Conservation (phyloP, 768 basidiomycete species). For the Lactarius indigo region DNA sequence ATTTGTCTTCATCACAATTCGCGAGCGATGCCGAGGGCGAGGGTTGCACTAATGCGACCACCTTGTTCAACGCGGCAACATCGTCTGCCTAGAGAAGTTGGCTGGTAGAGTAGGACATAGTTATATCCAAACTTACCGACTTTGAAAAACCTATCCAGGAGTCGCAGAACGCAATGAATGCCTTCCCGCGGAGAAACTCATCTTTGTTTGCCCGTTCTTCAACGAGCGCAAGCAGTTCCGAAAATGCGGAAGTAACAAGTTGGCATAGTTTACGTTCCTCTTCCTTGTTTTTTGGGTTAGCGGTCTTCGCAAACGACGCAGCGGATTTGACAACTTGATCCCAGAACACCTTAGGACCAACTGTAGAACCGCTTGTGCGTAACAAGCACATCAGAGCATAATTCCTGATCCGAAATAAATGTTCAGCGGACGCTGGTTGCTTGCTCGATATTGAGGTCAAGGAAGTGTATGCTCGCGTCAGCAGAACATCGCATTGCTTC, state of each 20-base stretch:
- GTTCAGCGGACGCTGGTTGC: slow-evolving; percentile 25
- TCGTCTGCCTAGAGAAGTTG: slow-evolving; percentile 42
- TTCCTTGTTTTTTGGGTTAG: slow-evolving; percentile 4
- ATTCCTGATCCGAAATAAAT: slow-evolving; percentile 39
- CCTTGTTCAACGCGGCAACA: slow-evolving; percentile 29
- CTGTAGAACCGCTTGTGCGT: slow-evolving; percentile 43
- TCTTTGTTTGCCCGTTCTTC: slow-evolving; percentile 36
- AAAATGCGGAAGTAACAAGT: slow-evolving; percentile 43
- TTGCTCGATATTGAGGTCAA: slow-evolving; percentile 37
- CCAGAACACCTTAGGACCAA: slow-evolving; percentile 61
- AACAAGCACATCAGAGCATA: slow-evolving; percentile 47
- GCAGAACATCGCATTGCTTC: slow-evolving; percentile 54
- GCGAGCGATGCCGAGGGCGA: slow-evolving; percentile 9
- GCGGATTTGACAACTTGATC: slow-evolving; percentile 57
- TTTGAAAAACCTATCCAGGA: slow-evolving; percentile 68
- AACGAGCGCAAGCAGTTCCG: slow-evolving; percentile 41
- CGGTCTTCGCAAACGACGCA: slow-evolving; percentile 37
- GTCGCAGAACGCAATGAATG: slow-evolving; percentile 65
- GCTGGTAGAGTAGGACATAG: slow-evolving; percentile 2
- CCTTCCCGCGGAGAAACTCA: slow-evolving; percentile 45
- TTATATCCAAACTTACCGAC: slow-evolving; percentile 40
- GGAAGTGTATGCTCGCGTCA: slow-evolving; percentile 57
- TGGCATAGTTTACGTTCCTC: slow-evolving; percentile 18
- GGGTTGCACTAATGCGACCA: slow-evolving; percentile 14
- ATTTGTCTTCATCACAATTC: slow-evolving; percentile 10